Conservation (phyloP, 2,329 filamentous ascomycete species). For the Ustulina deusta region DNA sequence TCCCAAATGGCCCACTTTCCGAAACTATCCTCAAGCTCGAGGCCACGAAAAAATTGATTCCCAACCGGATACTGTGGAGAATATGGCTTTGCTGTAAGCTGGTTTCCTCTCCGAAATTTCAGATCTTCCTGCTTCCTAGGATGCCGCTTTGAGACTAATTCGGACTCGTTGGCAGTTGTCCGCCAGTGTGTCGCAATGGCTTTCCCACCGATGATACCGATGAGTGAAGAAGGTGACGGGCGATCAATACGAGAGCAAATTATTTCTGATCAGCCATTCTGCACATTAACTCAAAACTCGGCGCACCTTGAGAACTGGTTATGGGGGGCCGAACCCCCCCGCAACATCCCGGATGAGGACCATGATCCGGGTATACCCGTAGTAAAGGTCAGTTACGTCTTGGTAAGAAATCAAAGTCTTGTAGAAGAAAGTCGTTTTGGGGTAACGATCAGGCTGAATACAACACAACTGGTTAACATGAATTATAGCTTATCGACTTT, state of each 20-base stretch:
- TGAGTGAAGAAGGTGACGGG: background rate
- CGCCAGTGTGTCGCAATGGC: slow-evolving; percentile 38
- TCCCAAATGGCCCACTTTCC: slow-evolving; percentile 21
- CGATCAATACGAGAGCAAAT: slow-evolving; percentile 11
- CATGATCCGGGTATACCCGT: slow-evolving; percentile 25
- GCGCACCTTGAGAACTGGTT: slow-evolving; percentile 27
- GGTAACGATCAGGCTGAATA: background rate
- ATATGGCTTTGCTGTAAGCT: slow-evolving; percentile 50
- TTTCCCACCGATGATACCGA: slow-evolving; percentile 15
- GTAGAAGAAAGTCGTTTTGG: background rate
- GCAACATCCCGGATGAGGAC: slow-evolving; percentile 10
- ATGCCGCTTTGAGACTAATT: background rate
- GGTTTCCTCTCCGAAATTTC: slow-evolving; percentile 32
- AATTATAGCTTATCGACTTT: slow-evolving; percentile 29
- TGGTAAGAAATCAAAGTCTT: background rate
- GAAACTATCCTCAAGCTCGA: background rate
- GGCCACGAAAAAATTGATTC: background rate
- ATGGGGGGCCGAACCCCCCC: background rate
- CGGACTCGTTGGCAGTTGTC: slow-evolving; percentile 23
- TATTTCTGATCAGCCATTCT: background rate
- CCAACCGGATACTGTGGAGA: slow-evolving; percentile 32
- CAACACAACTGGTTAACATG: background rate
- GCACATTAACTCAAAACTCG: slow-evolving; percentile 28
- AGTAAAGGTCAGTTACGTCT: slow-evolving; percentile 26
- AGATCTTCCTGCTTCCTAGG: background rate